A percentile compares a stretch with the other conserved stretches of the same genome.
These are phyloP conservation scores for Rhizophora apiculata DNA, from an alignment of 345 rosid genomes.

Conservation along the genomic window DNA sequence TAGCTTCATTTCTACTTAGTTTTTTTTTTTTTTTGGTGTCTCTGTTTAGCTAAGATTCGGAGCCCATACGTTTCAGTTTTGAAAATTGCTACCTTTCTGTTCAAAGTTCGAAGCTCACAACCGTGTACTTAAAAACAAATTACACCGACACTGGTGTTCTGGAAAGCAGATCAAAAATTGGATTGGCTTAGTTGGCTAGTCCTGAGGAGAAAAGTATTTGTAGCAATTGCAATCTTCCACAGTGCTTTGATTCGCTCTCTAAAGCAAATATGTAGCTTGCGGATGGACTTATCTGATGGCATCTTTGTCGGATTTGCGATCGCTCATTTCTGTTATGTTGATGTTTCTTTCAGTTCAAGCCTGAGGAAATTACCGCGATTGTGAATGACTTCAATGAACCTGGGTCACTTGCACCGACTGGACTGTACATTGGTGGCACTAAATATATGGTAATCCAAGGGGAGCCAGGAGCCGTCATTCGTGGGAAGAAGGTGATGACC, in stretches of 20 bases:
- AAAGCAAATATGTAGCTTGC: no score
- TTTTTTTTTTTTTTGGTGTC: no score
- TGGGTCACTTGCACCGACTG: slow-evolving; percentile 31
- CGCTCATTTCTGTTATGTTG: slow-evolving; percentile 9
- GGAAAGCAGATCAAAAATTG: no score
- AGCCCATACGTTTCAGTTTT: no score
- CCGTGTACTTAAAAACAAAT: no score
- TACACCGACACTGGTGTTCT: no score
- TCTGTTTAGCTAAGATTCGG: no score
- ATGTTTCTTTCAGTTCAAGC: slow-evolving; percentile 26
- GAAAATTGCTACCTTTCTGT: no score
- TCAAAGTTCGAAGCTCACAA: no score
- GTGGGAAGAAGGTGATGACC: slow-evolving; percentile 22
- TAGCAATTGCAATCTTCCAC: neutral
- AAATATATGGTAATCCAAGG: slow-evolving; percentile 36
- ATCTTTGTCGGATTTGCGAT: neutral
- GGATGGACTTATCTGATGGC: neutral
- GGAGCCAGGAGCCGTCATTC: slow-evolving; percentile 32
- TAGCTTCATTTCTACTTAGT: neutral
- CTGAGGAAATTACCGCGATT: slow-evolving; percentile 21
- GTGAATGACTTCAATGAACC: slow-evolving; percentile 33
- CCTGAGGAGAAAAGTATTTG: neutral
- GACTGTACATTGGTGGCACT: slow-evolving; percentile 31
- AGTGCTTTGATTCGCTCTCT: neutral
- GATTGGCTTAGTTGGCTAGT: no score